phyloP scores from a whole-genome alignment of 2,329 filamentous ascomycete species.

The Dichotomopilus funicola region DNA sequence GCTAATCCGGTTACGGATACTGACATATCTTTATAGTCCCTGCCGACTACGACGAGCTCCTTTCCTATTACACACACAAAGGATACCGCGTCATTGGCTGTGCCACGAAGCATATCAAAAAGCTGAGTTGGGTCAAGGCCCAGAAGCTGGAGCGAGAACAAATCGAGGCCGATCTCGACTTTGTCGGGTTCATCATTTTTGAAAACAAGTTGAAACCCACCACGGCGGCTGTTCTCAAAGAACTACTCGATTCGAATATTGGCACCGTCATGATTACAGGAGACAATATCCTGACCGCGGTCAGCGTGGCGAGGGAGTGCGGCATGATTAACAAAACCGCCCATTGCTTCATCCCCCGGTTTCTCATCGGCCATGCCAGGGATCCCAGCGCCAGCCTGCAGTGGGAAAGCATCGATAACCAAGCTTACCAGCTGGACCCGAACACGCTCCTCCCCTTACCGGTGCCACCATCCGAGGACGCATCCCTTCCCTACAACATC shows the following conservation, averaged over 20 bases:
- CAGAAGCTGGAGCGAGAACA: constrained; percentile 88
- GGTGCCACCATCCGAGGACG: constrained; percentile 63
- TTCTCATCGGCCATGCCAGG: constrained; percentile 68
- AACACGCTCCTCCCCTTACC: constrained; percentile 56
- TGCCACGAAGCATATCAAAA: constrained; percentile 79
- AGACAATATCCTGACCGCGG: constrained; percentile 94
- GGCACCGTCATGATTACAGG: constrained; percentile 94
- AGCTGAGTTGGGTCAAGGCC: constrained; percentile 86
- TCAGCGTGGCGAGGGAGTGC: constrained; percentile 91
- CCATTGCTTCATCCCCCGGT: constrained; percentile 90
- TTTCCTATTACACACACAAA: constrained; percentile 88
- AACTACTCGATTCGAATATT: constrained; percentile 77
- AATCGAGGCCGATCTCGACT: constrained; percentile 76
- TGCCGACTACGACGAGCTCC: constrained; percentile 78
- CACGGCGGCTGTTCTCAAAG: constrained; percentile 72
- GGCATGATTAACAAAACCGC: constrained; percentile 71
- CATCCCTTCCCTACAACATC: constrained; percentile 79
- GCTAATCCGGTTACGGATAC: neutral
- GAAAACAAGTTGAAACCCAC: constrained; percentile 96
- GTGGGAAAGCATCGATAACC: constrained; percentile 96
- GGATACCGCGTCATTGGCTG: constrained; percentile 96
- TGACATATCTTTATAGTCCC: constrained; percentile 51
- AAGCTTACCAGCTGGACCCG: constrained; percentile 68
- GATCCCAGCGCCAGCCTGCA: constrained; percentile 66
- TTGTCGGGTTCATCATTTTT: constrained; percentile 95